Percentiles rank a stretch among this genome's conserved stretches.
These are phyloP conservation scores for Metschnikowia picachoensis DNA, from an alignment of 805 yeast species.

Conservation along the genomic window DNA sequence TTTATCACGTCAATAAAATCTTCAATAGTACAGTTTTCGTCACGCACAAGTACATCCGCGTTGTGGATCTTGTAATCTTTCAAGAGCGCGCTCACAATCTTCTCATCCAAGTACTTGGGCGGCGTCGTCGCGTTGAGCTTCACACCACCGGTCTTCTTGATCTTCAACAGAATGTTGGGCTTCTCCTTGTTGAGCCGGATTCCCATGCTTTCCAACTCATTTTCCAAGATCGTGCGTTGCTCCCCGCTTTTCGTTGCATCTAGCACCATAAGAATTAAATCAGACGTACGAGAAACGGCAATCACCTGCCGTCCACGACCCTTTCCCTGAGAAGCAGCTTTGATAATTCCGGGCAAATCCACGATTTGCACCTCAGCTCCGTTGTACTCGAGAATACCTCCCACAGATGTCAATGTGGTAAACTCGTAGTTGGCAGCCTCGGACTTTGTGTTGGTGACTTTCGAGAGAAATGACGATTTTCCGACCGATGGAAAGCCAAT, in stretches of 20 bases:
- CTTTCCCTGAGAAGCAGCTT: conserved; percentile 95
- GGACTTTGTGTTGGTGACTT: conserved; percentile 88
- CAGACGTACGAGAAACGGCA: conserved; percentile 94
- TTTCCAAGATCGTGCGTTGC: conserved; percentile 81
- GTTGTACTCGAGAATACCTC: conserved; percentile 90
- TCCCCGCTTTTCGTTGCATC: conserved; percentile 94
- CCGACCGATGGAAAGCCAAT: conserved; percentile 99
- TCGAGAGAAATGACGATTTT: conserved; percentile 83
- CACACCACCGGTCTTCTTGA: conserved; percentile 88
- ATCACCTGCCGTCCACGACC: conserved; percentile 98
- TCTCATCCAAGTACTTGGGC: conserved; percentile 77
- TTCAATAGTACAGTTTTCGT: conserved; percentile 84
- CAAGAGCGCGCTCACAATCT: conserved; percentile 67
- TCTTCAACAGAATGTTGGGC: conserved; percentile 73
- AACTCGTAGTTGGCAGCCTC: conserved; percentile 95
- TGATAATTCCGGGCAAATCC: conserved; percentile 96
- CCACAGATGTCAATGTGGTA: conserved; percentile 94
- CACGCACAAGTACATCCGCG: conserved; percentile 89
- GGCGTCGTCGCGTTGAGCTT: conserved; percentile 79
- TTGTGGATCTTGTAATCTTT: conserved; percentile 88
- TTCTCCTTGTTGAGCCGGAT: conserved; percentile 76
- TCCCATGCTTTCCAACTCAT: conserved; percentile 91
- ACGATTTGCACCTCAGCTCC: conserved; percentile 97
- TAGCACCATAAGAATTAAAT: conserved; percentile 84
- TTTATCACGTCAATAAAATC: conserved; percentile 89